Conservation (phyloP, 2,329 filamentous ascomycete genomes). For the Beauveria sp. region DNA sequence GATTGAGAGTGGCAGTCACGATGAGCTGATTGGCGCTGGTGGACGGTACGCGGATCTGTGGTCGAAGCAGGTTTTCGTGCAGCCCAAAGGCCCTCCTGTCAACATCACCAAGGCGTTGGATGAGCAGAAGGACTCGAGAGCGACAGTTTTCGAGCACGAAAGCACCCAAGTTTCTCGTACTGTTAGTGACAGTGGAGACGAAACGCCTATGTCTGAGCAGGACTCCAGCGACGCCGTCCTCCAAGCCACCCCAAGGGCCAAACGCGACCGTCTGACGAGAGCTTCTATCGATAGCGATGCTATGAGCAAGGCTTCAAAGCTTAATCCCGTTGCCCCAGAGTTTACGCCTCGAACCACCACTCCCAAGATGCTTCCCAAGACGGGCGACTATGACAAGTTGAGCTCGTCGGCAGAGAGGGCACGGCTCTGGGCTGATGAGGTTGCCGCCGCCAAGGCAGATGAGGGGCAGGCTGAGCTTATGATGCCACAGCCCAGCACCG, state of each 20-base stretch:
- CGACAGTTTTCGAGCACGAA: slow-evolving; percentile 2
- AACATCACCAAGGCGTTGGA: slow-evolving; percentile 7
- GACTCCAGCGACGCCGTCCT: slow-evolving; percentile 2
- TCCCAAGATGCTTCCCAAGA: not conserved
- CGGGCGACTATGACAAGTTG: slow-evolving; percentile 2
- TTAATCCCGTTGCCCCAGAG: slow-evolving; percentile 48
- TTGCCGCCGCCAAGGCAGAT: slow-evolving; percentile 19
- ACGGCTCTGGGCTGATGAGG: slow-evolving; percentile 24
- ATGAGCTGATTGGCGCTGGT: slow-evolving; percentile 46
- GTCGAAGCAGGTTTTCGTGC: slow-evolving; percentile 50
- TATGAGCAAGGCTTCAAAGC: slow-evolving; percentile 23
- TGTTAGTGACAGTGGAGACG: slow-evolving; percentile 11
- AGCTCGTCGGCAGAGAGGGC: slow-evolving; percentile 8
- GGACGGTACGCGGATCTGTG: slow-evolving; percentile 59
- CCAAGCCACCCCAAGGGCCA: slow-evolving; percentile 22
- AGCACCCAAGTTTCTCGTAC: slow-evolving; percentile 10
- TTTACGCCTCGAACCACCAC: slow-evolving; percentile 39
- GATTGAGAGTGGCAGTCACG: slow-evolving; percentile 55
- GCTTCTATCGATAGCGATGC: slow-evolving; percentile 4
- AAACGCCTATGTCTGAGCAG: slow-evolving; percentile 10
- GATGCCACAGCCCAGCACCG: not conserved
- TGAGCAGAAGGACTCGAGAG: slow-evolving; percentile 2
- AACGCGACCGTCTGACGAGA: not conserved
- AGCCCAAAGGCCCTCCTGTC: not conserved
- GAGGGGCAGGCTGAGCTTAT: not conserved